Evolutionary conservation across 768 basidiomycete genomes (phyloP).

Genomic region (Serendipita indica): DNA sequence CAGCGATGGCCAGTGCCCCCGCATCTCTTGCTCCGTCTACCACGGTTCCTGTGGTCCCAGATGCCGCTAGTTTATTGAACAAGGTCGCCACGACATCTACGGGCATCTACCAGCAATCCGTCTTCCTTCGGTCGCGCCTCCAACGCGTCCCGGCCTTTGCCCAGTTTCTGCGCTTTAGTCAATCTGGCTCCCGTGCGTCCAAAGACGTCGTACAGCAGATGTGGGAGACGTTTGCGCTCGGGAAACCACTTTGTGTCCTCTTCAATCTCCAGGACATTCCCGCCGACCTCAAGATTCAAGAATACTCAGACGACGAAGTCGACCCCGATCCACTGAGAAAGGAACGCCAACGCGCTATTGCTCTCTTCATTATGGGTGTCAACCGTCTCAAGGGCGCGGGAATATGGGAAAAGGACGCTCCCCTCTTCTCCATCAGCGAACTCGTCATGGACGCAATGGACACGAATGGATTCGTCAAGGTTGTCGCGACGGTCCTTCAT

Average conservation of each 20-base stretch:
- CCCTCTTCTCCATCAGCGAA: constrained; percentile 77
- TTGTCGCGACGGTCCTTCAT: constrained; percentile 75
- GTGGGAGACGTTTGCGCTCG: constrained; percentile 87
- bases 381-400: constrained; percentile 44
- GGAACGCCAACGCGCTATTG: constrained; percentile 79
- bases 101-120: constrained; percentile 87
- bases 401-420: constrained; percentile 51
- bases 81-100: constrained; percentile 59
- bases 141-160: constrained; percentile 63
- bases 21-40: background rate
- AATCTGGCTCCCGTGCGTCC: constrained; percentile 43
- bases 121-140: constrained; percentile 58
- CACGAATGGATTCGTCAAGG: constrained; percentile 91
- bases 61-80: constrained; percentile 40
- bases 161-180: constrained; percentile 19
- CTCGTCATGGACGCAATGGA: constrained; percentile 72
- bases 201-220: constrained; percentile 82
- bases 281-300: background rate
- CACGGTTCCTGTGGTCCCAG: background rate
- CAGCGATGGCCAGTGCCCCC: background rate
- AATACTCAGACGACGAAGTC: constrained; percentile 6
- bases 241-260: constrained; percentile 87
- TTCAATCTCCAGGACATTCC: constrained; percentile 61
- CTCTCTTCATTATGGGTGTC: constrained; percentile 82
- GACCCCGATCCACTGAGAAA: constrained; percentile 57